Evolutionary conservation across 2,329 filamentous ascomycete genomes (phyloP).

Genomic region (Apiospora kogelbergensis): DNA sequence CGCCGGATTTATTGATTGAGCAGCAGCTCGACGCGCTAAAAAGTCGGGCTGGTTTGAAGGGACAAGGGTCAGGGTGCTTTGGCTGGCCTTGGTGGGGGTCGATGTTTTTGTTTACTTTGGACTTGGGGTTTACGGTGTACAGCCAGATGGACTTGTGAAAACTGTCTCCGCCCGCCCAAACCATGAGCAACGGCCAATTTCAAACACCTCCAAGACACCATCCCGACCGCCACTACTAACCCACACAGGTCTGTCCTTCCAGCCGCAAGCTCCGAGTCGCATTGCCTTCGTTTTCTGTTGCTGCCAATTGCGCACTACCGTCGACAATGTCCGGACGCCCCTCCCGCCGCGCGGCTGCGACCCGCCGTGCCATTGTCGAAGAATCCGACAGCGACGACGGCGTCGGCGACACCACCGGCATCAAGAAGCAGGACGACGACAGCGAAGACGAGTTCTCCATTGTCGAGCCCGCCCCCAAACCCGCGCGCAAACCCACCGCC

Average conservation of each 20-base stretch:
- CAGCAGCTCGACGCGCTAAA: conserved; percentile 7
- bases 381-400: conserved; percentile 74
- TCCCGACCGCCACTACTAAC: conserved; percentile 2
- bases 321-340: conserved; percentile 33
- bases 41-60: not conserved
- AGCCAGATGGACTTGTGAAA: not conserved
- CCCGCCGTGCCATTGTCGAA: conserved; percentile 71
- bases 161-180: not conserved
- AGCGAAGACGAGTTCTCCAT: conserved; percentile 78
- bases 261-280: not conserved
- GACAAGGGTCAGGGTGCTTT: not conserved
- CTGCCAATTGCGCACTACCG: not conserved
- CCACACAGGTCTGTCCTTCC: not conserved
- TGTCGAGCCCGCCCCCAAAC: conserved; percentile 56
- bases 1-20: conserved; percentile 7
- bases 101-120: conserved; percentile 15
- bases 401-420: conserved; percentile 52
- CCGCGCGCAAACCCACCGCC: conserved; percentile 49
- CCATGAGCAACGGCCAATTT: not conserved
- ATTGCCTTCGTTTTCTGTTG: not conserved
- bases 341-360: conserved; percentile 44
- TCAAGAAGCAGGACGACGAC: conserved; percentile 52
- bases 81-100: not conserved
- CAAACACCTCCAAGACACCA: not conserved
- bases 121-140: not conserved